Evolutionary conservation across 164 flowering plant species (phyloP), one percentile per base, ranked within the genome.

Genomic region (Aristolochia fimbriata): DNA sequence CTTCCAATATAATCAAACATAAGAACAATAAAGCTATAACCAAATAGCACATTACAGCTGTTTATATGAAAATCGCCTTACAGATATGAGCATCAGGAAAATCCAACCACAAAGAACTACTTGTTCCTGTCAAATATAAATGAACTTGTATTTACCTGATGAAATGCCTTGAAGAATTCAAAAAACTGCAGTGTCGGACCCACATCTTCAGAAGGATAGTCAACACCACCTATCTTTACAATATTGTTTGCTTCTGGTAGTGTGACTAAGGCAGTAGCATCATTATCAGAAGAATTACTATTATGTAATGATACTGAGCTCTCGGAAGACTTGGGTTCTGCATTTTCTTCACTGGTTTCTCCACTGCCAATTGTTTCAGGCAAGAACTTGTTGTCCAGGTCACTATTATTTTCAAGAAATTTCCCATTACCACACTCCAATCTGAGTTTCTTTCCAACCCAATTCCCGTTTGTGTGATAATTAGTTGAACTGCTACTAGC

Each of bases 151-250:
- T 27, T 69, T 82, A 83, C 99, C 91, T 83, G 55, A 60, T 83
- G 86, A 83, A 94, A 90, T 68, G 82, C 79, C 41, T 81, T 62
- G 74, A 96, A 90, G 65, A 94, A 94, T 68, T 94, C 99, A 27
- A 94, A 59, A 58, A 94, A 85, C 45, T 94, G 99, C 70, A 94
- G 62, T 17, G 88, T 92, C 47, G 76, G 70, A 23, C 97, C 99
- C 73, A 78, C 79, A 73, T 81, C 85, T 60, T 80, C 78, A 30
- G 80, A 66, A 31, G 77, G 72, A 16, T 88, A 27, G 10, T 88
- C 87, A 60, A 82, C 62, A 17, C 84, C 91, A 55, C 67, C 82
- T 23, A 86, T 75, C 59, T 51, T 69, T 15, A 67, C 71, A 60
- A 85, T 52, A 51, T 67, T 72, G 33, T 60, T 63, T 22, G 88